These are phyloP conservation scores for Davidsoniella australis DNA, from an alignment of 2,329 filamentous ascomycete genomes.

Conservation along the genomic window DNA sequence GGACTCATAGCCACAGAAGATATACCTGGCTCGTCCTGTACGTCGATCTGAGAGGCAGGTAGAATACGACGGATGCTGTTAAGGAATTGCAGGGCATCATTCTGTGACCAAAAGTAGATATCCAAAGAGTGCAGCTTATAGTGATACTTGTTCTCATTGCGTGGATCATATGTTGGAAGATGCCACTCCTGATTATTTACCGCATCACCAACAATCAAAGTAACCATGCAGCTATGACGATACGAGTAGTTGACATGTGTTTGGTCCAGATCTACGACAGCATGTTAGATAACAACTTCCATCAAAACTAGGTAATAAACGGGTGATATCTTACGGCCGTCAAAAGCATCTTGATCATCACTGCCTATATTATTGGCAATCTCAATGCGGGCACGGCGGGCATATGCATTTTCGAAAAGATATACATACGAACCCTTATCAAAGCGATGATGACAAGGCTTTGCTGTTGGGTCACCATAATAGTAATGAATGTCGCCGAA, in stretches of 20 bases:
- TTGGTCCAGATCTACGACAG: constrained; percentile 43
- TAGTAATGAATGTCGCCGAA: constrained; percentile 69
- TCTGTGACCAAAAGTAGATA: constrained; percentile 63
- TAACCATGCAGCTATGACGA: constrained; percentile 56
- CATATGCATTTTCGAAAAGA: constrained; percentile 55
- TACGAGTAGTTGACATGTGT: constrained; percentile 53
- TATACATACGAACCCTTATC: constrained; percentile 68
- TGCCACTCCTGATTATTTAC: constrained; percentile 50
- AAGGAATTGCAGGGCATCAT: constrained; percentile 54
- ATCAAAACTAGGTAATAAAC: constrained; percentile 30
- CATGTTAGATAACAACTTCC: constrained; percentile 47
- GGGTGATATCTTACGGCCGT: constrained; percentile 42
- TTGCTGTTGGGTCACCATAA: constrained; percentile 48
- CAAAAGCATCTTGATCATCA: constrained; percentile 63
- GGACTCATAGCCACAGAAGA: constrained; percentile 39
- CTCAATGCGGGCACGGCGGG: constrained; percentile 53
- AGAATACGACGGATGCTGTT: constrained; percentile 50
- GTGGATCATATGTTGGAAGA: constrained; percentile 53
- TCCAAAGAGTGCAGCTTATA: constrained; percentile 62
- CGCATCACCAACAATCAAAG: constrained; percentile 38
- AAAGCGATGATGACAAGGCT: constrained; percentile 63
- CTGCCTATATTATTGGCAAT: constrained; percentile 59
- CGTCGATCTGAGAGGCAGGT: constrained; percentile 40
- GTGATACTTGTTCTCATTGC: constrained; percentile 62
- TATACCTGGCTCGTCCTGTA: constrained; percentile 47